Conservation (phyloP, 345 rosid species). For the Mercurialis annua region DNA sequence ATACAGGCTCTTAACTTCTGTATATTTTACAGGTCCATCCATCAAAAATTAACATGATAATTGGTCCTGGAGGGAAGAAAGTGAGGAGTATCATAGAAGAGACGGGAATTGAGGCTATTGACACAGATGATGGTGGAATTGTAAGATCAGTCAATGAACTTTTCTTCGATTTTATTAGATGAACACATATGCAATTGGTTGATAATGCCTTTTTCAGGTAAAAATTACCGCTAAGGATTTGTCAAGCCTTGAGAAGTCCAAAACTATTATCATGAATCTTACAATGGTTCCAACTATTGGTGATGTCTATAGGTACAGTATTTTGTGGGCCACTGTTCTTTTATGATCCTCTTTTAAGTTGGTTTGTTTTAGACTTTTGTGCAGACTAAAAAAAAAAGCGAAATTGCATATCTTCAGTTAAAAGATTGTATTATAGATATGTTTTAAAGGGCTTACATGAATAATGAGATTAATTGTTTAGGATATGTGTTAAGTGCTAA, state of each 20-base stretch:
- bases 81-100: conserved; percentile 94
- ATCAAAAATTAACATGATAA: conserved; percentile 71
- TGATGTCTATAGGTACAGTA: conserved; percentile 70
- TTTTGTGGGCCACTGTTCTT: background rate
- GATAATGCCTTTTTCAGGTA: conserved; percentile 49
- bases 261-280: conserved; percentile 65
- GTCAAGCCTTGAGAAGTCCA: conserved; percentile 76
- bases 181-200: conserved; percentile 17
- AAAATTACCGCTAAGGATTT: conserved; percentile 81
- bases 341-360: background rate
- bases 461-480: background rate
- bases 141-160: conserved; percentile 45
- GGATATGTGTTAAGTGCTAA: background rate
- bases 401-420: background rate
- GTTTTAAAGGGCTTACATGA: background rate
- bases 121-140: conserved; percentile 77
- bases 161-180: conserved; percentile 12
- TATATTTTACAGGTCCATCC: conserved; percentile 59
- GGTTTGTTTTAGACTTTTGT: background rate
- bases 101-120: conserved; percentile 89
- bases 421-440: background rate
- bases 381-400: background rate
- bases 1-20: conserved; percentile 1
- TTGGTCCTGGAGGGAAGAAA: conserved; percentile 98
- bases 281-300: conserved; percentile 89